A percentile compares a stretch with the other conserved stretches of the same genome.
phyloP scores from a whole-genome alignment of 345 rosid genomes.

The Raphanus raphanistrum region DNA sequence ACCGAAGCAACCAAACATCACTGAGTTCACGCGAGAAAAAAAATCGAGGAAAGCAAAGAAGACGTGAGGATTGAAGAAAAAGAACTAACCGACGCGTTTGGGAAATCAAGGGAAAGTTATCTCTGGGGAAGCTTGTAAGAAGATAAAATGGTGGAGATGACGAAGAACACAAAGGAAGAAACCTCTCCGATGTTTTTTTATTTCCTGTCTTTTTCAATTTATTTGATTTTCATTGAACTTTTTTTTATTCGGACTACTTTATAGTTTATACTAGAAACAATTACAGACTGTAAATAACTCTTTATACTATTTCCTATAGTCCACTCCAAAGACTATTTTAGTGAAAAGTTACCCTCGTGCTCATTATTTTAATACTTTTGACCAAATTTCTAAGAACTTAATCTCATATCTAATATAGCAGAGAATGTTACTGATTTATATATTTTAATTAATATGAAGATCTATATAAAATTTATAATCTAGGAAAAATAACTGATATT shows the following conservation, averaged over 20 bases:
- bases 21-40: neutral
- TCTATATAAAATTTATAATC: no score
- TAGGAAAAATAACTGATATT: no score
- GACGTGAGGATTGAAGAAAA: neutral
- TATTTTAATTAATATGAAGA: no score
- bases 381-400: neutral
- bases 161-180: conserved; percentile 33
- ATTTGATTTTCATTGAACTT: neutral
- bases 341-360: neutral
- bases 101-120: conserved; percentile 11
- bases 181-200: conserved; percentile 8
- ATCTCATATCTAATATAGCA: neutral
- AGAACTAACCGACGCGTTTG: conserved; percentile 23
- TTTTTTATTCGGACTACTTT: neutral
- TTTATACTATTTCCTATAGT: neutral
- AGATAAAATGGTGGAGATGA: conserved; percentile 35
- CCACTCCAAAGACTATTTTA: neutral
- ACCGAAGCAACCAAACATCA: conserved; percentile 28
- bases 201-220: conserved; percentile 7
- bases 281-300: no score
- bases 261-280: no score
- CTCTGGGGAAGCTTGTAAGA: conserved; percentile 26
- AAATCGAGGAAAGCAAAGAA: neutral
- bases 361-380: neutral
- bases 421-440: no score